Percentiles rank a stretch among this genome's conserved stretches.
Conservation (phyloP, 352 stramenopile genomes). For the Globisporangium cylindrosporum region DNA sequence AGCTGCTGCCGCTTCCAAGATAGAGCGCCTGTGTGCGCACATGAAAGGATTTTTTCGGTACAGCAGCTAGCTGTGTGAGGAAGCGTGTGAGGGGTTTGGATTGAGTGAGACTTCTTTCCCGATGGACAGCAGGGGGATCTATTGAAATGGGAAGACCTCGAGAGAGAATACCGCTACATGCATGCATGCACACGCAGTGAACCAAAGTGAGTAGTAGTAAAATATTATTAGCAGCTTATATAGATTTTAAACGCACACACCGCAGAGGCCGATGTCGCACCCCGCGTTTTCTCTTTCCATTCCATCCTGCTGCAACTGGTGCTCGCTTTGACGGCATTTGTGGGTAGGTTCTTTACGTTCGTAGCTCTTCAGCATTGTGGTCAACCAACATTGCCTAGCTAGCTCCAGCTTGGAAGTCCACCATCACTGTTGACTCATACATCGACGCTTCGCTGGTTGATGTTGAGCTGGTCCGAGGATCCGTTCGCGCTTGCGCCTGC, state of each 20-base stretch:
- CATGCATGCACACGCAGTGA: neutral
- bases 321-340: neutral
- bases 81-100: neutral
- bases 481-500: conserved; percentile 28
- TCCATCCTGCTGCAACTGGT: neutral
- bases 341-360: neutral
- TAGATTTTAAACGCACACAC: conserved; percentile 15
- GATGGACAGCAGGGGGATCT: conserved; percentile 3
- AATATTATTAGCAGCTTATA: conserved; percentile 26
- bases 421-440: conserved; percentile 28
- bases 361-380: neutral
- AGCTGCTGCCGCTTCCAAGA: conserved; percentile 11
- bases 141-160: neutral
- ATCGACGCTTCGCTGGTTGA: conserved; percentile 78
- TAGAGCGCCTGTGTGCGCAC: neutral
- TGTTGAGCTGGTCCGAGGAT: conserved; percentile 58
- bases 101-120: neutral
- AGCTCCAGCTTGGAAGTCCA: neutral
- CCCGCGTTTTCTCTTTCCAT: neutral
- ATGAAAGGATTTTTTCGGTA: neutral
- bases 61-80: neutral
- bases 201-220: conserved; percentile 11
- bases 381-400: neutral
- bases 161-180: neutral
- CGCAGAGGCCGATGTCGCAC: neutral